These are phyloP conservation scores for Ogataea philodendri DNA, from an alignment of 805 yeast species.

Conservation along the genomic window DNA sequence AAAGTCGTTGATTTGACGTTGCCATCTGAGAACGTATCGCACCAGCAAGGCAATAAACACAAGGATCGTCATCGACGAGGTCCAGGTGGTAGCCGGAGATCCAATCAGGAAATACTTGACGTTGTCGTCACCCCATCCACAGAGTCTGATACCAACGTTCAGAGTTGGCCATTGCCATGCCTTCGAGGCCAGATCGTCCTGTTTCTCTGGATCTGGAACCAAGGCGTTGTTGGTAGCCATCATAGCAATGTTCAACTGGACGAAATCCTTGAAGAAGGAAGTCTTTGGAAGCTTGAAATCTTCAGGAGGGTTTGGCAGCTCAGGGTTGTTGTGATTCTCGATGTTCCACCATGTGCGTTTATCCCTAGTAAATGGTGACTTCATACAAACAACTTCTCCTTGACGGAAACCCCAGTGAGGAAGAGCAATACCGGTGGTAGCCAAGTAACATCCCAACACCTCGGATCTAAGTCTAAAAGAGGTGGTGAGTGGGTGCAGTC, in stretches of 20 bases:
- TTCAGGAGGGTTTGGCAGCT: constrained; percentile 57
- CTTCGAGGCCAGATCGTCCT: constrained; percentile 64
- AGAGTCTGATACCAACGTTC: constrained; percentile 70
- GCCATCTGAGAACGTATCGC: constrained; percentile 67
- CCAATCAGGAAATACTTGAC: constrained; percentile 69
- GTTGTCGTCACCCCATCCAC: constrained; percentile 62
- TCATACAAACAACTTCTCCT: constrained; percentile 83
- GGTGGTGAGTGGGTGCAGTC: constrained; percentile 73
- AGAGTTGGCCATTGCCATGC: constrained; percentile 93
- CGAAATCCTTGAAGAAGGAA: constrained; percentile 70
- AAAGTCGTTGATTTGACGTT: constrained; percentile 72
- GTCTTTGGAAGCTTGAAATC: constrained; percentile 71
- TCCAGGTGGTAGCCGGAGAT: constrained; percentile 77
- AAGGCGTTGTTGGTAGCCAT: constrained; percentile 83
- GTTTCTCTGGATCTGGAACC: constrained; percentile 74
- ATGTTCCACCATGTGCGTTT: constrained; percentile 89
- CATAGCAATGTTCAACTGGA: constrained; percentile 78
- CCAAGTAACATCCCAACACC: constrained; percentile 68
- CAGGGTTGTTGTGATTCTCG: constrained; percentile 62
- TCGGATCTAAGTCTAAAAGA: constrained; percentile 66
- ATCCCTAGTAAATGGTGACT: constrained; percentile 64
- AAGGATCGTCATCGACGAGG: constrained; percentile 61
- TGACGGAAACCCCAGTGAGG: constrained; percentile 88
- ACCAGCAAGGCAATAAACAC: constrained; percentile 47
- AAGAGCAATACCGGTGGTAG: constrained; percentile 64